Base-by-base conservation (phyloP, 2,329 filamentous ascomycete species). In the Neonectria ditissima region DNA sequence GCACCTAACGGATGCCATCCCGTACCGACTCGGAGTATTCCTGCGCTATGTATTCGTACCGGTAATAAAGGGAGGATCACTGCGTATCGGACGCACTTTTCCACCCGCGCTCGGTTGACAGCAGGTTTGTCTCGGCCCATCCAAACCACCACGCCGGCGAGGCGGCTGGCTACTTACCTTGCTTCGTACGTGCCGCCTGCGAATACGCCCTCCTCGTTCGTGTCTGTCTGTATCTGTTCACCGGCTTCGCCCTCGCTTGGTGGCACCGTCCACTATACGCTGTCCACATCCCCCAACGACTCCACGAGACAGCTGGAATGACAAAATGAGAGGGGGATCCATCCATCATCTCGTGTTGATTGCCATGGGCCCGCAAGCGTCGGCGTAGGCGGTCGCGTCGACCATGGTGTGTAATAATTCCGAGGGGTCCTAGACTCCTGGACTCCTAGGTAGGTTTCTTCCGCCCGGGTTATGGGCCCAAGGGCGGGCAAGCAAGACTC, bases 331-430 rank as follows among this genome's bases (percentile, higher is more conserved):
- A 72, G 71, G 67, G 71, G 71, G 71, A 71, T 68, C 71, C 71
- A 73, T 73, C 63, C 69, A 66, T 72, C 68, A 73, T 73, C 71
- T 73, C 71, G 69, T 73, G 71, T 73, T 73, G 66, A 73, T 73
- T 73, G 68, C 66, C 57, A 57, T 65, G 61, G 68, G 70, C 68
- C 71, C 71, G 69, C 71, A 69, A 72, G 63, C 54, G 59, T 65
- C 68, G 71, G 71, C 63, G 68, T 65, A 62, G 66, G 62, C 71
- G 69, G 71, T 70, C 44, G 47, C 53, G 59, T 52, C 44, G 34
- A 34, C 44, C 51, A 52, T 61, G 55, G 59, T 37, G 26, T 34
- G 32, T 50, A 57, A 41, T 55, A 14, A 34, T 41, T 16, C 52
- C 41, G 32, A 37, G 41, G 30, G 53, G 37, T 53, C 39, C 32